A percentile compares a stretch with the other conserved stretches of the same genome.
phyloP scores from a whole-genome alignment of 2,329 filamentous ascomycete genomes.

The Hymenoscyphus salicellus region DNA sequence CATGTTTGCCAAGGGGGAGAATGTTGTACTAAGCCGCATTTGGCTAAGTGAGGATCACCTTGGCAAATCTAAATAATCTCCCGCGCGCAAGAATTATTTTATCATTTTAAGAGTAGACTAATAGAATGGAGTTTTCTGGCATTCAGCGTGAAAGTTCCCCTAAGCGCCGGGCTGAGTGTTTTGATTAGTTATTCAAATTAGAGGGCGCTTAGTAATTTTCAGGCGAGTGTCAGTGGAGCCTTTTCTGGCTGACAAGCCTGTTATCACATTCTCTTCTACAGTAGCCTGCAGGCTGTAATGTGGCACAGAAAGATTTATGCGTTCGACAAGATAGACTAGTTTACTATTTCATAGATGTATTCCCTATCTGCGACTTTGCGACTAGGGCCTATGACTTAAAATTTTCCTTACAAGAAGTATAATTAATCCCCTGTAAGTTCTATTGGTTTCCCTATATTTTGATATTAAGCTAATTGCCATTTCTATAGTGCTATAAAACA shows the following conservation, averaged over 20 bases:
- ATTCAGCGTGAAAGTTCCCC: neutral
- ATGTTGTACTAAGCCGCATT: neutral
- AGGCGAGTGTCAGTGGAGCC: no score
- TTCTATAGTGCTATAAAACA: no score
- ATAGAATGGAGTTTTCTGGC: neutral
- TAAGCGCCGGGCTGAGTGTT: neutral
- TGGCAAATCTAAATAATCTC: neutral
- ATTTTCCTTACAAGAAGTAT: no score
- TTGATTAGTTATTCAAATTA: neutral
- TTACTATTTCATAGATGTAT: no score
- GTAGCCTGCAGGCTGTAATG: no score
- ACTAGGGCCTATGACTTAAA: no score
- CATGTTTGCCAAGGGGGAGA: neutral
- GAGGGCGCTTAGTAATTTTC: neutral
- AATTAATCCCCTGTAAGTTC: no score
- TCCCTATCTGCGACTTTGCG: no score
- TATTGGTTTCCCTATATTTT: no score
- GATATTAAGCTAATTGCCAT: no score
- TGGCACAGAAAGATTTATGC: neutral
- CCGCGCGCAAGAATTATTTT: neutral
- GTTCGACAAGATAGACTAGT: neutral
- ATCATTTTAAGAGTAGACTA: neutral
- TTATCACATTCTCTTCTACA: no score
- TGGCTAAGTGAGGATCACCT: neutral
- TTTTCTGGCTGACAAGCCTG: no score